Evolutionary conservation across 23 red algal species (phyloP).

Genomic region (Porphyridium purpureum): DNA sequence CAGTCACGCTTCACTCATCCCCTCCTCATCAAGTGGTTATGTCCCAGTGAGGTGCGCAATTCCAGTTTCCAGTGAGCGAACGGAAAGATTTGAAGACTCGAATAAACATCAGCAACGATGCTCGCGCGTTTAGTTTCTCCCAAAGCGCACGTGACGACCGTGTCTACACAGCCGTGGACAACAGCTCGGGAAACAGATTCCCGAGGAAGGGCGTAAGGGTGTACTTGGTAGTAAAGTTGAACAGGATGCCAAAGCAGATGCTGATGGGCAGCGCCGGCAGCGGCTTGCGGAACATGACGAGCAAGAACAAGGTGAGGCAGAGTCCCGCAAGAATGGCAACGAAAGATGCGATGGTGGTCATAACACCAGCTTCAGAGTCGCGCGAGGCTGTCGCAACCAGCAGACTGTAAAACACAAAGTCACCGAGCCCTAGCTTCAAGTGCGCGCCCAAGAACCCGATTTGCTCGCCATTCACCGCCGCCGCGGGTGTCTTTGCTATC

Average conservation of each 20-base stretch:
- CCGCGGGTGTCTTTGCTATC: neutral
- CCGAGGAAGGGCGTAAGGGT: constrained; percentile 35
- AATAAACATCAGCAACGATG: no score
- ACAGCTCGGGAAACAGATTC: constrained; percentile 40
- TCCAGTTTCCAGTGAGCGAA: no score
- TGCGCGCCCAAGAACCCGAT: constrained; percentile 18
- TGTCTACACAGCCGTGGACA: no score
- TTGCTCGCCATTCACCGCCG: constrained; percentile 1
- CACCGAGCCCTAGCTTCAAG: constrained; percentile 73
- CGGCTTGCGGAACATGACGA: constrained; percentile 41
- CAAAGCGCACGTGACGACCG: no score
- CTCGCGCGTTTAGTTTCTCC: no score
- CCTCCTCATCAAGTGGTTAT: no score
- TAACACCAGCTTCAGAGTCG: constrained; percentile 16
- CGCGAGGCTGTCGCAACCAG: constrained; percentile 46
- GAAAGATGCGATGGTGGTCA: constrained; percentile 54
- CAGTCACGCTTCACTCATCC: no score
- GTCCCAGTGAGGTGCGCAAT: no score
- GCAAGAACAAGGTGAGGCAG: constrained; percentile 44
- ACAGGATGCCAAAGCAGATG: constrained; percentile 18
- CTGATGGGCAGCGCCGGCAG: constrained; percentile 76
- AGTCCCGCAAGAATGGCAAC: constrained; percentile 55
- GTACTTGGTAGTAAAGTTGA: constrained; percentile 6
- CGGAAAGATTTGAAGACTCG: no score
- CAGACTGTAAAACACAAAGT: constrained; percentile 83